Evolutionary conservation across 2,329 filamentous ascomycete species (phyloP).

Genomic region (Ceratocystis lukuohia): DNA sequence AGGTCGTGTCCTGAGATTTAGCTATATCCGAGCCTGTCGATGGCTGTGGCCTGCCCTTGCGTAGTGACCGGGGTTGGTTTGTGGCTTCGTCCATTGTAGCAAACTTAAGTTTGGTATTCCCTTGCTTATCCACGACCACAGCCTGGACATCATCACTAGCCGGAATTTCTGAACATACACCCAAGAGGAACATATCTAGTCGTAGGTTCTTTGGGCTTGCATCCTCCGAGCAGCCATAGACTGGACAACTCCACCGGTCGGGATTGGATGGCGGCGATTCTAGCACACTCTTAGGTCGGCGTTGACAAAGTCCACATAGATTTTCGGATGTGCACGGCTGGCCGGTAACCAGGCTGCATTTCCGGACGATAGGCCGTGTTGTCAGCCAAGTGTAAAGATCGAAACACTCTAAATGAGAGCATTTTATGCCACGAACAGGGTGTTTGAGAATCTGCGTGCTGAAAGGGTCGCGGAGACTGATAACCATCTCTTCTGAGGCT

Average conservation of each 20-base stretch:
- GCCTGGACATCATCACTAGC: not conserved
- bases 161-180: not conserved
- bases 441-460: constrained; percentile 49
- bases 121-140: constrained; percentile 2
- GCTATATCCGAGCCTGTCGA: too few relatives aligned
- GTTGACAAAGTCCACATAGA: not conserved
- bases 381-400: constrained; percentile 71
- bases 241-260: constrained; percentile 11
- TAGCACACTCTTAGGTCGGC: not conserved
- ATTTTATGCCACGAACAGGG: constrained; percentile 58
- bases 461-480: constrained; percentile 57
- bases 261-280: not conserved
- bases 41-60: not conserved
- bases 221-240: constrained; percentile 13
- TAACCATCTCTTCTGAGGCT: constrained; percentile 42
- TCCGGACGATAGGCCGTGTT: constrained; percentile 42
- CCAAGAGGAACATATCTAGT: not conserved
- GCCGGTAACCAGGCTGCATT: constrained; percentile 23
- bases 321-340: not conserved
- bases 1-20: not conserved
- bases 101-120: not conserved
- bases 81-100: not conserved
- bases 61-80: not conserved
- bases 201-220: constrained; percentile 9
- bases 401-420: constrained; percentile 76